A percentile compares a stretch with the other conserved stretches of the same genome.
phyloP scores from a whole-genome alignment of 352 stramenopile species.

The Globisporangium carolinianum region DNA sequence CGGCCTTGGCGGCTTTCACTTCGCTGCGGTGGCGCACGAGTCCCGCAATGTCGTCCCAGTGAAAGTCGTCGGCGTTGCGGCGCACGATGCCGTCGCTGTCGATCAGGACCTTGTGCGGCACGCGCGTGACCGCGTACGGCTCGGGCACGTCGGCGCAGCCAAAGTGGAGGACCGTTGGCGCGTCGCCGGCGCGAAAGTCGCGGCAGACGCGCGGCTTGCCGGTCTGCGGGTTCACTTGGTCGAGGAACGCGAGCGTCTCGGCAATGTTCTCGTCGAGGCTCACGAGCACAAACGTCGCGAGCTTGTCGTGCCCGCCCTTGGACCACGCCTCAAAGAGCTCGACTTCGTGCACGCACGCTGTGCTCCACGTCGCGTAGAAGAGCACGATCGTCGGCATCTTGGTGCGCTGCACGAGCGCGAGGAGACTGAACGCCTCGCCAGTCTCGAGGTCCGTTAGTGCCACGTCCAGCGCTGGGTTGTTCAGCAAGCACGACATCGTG shows the following conservation, averaged over 20 bases:
- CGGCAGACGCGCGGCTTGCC: slow-evolving; percentile 39
- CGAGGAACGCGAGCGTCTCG: slow-evolving; percentile 40
- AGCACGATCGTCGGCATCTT: slow-evolving; percentile 38
- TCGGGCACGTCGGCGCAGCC: slow-evolving; percentile 40
- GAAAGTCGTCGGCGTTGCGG: slow-evolving; percentile 49
- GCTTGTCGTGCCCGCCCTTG: slow-evolving; percentile 35
- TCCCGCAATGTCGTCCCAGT: slow-evolving; percentile 52
- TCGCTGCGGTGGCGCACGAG: slow-evolving; percentile 37
- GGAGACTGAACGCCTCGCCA: slow-evolving; percentile 26
- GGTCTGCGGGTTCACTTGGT: slow-evolving; percentile 28
- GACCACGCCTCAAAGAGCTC: slow-evolving; percentile 51
- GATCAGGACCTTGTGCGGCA: slow-evolving; percentile 47
- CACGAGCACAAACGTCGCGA: slow-evolving; percentile 57
- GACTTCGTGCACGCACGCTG: slow-evolving; percentile 38
- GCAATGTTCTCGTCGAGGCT: slow-evolving; percentile 56
- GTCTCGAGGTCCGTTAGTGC: slow-evolving; percentile 45
- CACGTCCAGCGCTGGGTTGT: slow-evolving; percentile 39
- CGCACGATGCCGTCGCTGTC: slow-evolving; percentile 35
- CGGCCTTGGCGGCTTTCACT: slow-evolving; percentile 10
- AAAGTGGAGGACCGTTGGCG: slow-evolving; percentile 47
- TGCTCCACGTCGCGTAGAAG: slow-evolving; percentile 66
- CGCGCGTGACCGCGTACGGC: slow-evolving; percentile 40
- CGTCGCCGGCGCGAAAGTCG: slow-evolving; percentile 30
- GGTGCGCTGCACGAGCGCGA: slow-evolving; percentile 24
- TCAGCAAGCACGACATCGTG: slow-evolving; percentile 40